Base-by-base conservation (phyloP, 768 basidiomycete species). In the Leccinum subgranulosum region DNA sequence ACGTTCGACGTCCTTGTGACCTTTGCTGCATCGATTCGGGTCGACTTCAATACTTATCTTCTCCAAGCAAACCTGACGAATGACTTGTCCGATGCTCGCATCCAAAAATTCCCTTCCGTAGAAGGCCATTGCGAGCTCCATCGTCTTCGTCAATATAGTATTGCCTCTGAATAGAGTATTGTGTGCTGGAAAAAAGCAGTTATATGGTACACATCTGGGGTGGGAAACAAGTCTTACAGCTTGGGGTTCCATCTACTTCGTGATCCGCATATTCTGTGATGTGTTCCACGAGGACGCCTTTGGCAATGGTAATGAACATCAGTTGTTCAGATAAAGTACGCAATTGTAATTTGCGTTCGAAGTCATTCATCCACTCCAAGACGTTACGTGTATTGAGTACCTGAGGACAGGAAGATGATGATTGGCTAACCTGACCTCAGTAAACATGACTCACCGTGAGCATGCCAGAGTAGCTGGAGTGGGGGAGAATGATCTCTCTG, bases 1-100 rank as follows among this genome's bases (percentile, higher is more conserved):
- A 31, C 81, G 80, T 57, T 88, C 87, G 25, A 84, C 74, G 47
- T 87, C 85, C 67, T 84, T 87, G 10, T 75, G 64, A 47, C 79
- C 64, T 67, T 85, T 88, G 14, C 82, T 78, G 48, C 81, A 84
- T 55, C 86, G 84, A 60, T 81, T 75, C 14, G 90, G 88, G 70
- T 94, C 90, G 23, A 92, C 87, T 70, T 95, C 94, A 54, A 95
- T 87, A 21, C 83, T 78, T 59, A 93, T 77, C 67, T 85, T 85
- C 61, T 92, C 90, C 15, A 78, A 70, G 69, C 84, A 88, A 51
- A 95, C 75, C 41, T 81, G 79, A 51, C 88, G 85, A 47, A 96
- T 79, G 45, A 84, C 78, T 27, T 73, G 70, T 6, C 92, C 92
- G 43, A 96, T 81, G 65, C 89, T 90, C 12, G 84, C 83, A 66